Conservation (phyloP, 208 protist genomes). For the Acanthamoeba lenticulata region DNA sequence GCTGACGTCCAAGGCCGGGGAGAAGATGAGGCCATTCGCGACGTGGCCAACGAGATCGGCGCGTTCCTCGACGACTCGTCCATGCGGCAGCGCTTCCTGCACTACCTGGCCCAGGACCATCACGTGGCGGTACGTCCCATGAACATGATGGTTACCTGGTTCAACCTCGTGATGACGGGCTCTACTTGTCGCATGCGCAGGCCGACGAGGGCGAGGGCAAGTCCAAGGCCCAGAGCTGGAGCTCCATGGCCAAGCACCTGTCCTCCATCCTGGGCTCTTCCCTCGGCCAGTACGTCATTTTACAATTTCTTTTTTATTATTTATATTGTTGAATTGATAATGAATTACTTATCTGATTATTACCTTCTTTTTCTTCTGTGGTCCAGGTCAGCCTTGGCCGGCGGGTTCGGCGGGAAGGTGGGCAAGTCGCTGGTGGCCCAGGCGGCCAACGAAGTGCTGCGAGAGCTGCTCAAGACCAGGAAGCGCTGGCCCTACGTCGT, state of each 20-base stretch:
- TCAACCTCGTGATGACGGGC: neutral
- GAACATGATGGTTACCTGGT: too few relatives aligned
- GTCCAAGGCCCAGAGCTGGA: neutral
- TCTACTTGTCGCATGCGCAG: neutral
- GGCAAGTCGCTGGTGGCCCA: slow-evolving; percentile 8
- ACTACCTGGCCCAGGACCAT: slow-evolving; percentile 59
- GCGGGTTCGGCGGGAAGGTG: neutral
- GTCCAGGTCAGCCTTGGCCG: neutral
- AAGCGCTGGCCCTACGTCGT: slow-evolving; percentile 37
- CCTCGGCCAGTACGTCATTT: neutral
- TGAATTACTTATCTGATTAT: neutral
- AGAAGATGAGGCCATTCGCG: neutral
- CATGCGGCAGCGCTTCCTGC: neutral
- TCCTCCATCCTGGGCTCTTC: neutral
- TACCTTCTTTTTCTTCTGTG: neutral
- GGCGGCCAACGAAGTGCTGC: slow-evolving; percentile 8
- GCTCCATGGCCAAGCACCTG: neutral
- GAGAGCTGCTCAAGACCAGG: neutral
- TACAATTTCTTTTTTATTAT: neutral
- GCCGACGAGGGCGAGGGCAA: slow-evolving; percentile 2
- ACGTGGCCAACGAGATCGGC: neutral
- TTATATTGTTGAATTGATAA: neutral
- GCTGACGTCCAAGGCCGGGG: too few relatives aligned
- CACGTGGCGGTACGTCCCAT: neutral
- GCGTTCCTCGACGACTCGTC: neutral